Conservation (phyloP, 768 basidiomycete genomes). For the Amanita polypyramis region DNA sequence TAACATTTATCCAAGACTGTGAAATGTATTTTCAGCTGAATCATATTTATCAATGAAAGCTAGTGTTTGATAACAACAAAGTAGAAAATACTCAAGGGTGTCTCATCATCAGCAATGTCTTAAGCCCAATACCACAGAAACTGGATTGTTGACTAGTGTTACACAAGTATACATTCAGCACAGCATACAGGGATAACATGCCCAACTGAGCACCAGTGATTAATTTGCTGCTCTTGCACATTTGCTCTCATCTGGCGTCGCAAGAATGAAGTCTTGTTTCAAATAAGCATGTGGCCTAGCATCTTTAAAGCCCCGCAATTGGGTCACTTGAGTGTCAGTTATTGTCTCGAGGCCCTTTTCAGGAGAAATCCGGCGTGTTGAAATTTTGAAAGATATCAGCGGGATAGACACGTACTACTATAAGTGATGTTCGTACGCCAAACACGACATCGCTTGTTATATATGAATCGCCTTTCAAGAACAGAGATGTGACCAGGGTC, state of each 20-base stretch:
- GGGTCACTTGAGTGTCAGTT: constrained; percentile 40
- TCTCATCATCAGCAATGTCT: no score
- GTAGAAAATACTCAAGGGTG: no score
- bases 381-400: background rate
- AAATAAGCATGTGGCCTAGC: constrained; percentile 27
- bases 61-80: no score
- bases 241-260: constrained; percentile 27
- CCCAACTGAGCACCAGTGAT: no score
- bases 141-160: no score
- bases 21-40: no score
- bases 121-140: no score
- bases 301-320: constrained; percentile 41
- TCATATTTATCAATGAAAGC: no score
- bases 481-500: constrained; percentile 64
- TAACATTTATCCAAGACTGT: no score
- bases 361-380: background rate
- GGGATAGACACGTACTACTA: constrained; percentile 43
- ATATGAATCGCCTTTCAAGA: constrained; percentile 60
- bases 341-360: constrained; percentile 42
- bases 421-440: constrained; percentile 70
- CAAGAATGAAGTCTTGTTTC: constrained; percentile 31
- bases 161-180: no score
- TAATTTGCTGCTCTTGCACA: constrained; percentile 15
- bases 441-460: constrained; percentile 68
- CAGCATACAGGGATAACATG: no score